Conservation (phyloP, 2,329 filamentous ascomycete species). For the Talaromyces islandicus region DNA sequence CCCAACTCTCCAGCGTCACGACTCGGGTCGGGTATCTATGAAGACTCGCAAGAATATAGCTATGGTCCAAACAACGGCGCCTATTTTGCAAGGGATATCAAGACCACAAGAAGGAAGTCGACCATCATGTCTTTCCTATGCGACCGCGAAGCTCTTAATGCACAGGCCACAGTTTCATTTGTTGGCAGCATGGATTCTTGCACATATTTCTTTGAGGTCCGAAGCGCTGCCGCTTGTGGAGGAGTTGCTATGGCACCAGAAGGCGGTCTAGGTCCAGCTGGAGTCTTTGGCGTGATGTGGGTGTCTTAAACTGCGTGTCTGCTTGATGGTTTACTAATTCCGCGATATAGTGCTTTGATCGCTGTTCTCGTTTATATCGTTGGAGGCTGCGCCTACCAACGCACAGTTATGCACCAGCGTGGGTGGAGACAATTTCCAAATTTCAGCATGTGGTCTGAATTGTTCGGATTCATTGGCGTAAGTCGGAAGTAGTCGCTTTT, state of each 20-base stretch:
- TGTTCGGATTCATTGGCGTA: conserved; percentile 79
- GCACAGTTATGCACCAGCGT: conserved; percentile 86
- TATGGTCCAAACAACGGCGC: neutral
- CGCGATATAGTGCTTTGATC: conserved; percentile 44
- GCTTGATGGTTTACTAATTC: conserved; percentile 14
- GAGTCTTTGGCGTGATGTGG: conserved; percentile 82
- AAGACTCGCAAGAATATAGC: conserved; percentile 15
- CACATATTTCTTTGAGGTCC: conserved; percentile 91
- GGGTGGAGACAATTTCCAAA: conserved; percentile 96
- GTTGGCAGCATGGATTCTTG: conserved; percentile 87
- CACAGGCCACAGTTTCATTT: conserved; percentile 69
- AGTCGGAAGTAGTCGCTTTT: conserved; percentile 28
- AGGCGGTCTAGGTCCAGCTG: conserved; percentile 61
- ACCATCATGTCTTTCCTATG: conserved; percentile 90
- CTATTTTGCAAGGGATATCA: conserved; percentile 13
- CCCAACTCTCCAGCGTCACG: conserved; percentile 14
- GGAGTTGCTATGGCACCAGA: conserved; percentile 56
- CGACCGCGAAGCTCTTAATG: conserved; percentile 69
- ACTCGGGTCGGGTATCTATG: conserved; percentile 3
- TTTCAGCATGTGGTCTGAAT: conserved; percentile 84
- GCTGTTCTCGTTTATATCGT: conserved; percentile 83
- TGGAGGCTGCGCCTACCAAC: conserved; percentile 91
- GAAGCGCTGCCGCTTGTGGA: conserved; percentile 77
- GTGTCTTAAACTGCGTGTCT: conserved; percentile 28
- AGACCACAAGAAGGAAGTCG: conserved; percentile 53